Base-by-base conservation (phyloP, 2,329 filamentous ascomycete species). In the Colletotrichum musicola region DNA sequence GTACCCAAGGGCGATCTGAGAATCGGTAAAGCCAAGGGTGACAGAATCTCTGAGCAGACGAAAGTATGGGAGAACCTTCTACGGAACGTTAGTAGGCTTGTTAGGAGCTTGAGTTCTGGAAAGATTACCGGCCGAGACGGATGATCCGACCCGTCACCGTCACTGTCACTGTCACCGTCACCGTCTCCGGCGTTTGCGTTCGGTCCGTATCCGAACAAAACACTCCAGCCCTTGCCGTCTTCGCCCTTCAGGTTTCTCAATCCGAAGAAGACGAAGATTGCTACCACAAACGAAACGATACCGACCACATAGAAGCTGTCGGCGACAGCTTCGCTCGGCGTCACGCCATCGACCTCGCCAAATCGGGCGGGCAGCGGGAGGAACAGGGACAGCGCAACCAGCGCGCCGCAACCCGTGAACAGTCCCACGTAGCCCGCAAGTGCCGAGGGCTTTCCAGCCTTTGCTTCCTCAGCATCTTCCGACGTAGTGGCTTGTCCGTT, bases 241-340 rank as follows among this genome's bases (percentile, higher is more conserved):
- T 97, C 95, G 13, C 93, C 94, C 64, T 84, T 83, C 20, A 92
- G 77, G 22, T 84, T 82, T 16, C 86, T 90, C 40, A 99, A 84
- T 1, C 96, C 96, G 71, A 97, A 82, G 73, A 92, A 92, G 66
- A 95, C 96, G 71, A 91, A 89, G 2, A 92, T 72, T 12, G 93
- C 90, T 4, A 98, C 90, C 0, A 88, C 70, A 12, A 97, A 77
- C 0, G 96, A 88, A 10, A 97, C 85, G 1, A 79, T 78, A 1
- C 91, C 93, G 4, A 98, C 95, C 7, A 96, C 87, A 75, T 98
- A 98, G 81, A 96, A 99, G 76, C 93, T 94, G 75, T 92, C 88
- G 30, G 90, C 89, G 10, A 99, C 90, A 2, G 95, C 93, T 72
- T 92, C 82, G 1, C 88, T 90, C 20, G 92, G 90, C 0, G 90